Evolutionary conservation across 257 asterid species (phyloP), one percentile per base, ranked within the genome.

Genomic region (Ajuga chamaepitys): DNA sequence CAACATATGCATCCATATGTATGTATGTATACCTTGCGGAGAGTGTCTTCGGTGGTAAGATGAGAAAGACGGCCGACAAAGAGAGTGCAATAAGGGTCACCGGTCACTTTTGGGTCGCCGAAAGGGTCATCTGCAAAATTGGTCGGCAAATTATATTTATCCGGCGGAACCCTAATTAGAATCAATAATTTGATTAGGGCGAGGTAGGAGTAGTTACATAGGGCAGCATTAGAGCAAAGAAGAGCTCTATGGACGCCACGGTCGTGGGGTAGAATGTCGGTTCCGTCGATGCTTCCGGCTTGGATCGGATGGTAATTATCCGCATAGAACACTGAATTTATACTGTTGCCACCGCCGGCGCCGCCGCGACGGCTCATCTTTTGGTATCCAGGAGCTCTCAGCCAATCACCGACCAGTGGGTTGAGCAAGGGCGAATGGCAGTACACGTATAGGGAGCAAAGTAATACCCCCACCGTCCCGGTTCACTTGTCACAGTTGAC

Each of bases 251-350:
- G 82, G 62, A 85, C 80, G 77, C 79, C 97, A 83, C 80, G 85
- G 72, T 94, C 97, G 73, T 94, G 99, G 20, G 97, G 92, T 30
- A 74, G 89, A 50, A 71, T 83, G 53, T 94, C 96, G 11, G 95
- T 94, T 60, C 99, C 99, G 70, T 94, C 97, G 56, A 94, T 94
- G 82, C 99, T 94, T 41, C 97, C 97, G 38, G 92, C 90, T 82
- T 94, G 99, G 60, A 94, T 94, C 28, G 97, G 97, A 71, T 94
- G 99, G 84, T 94, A 94, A 24, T 72, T 18, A 0, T 80, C 84
- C 12, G 96, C 95, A 55, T 90, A 94, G 80, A 94, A 94, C 57
- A 94, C 99, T 63, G 96, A 82, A 58, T 80, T 86, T 16, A 81
- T 7, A 59, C 65, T 72, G 24, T 66, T 60, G 67, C 26, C 28